A percentile compares a stretch with the other conserved stretches of the same genome.
Conservation (phyloP, 2,329 filamentous ascomycete genomes). For the Alternaria hordeiaustralica region DNA sequence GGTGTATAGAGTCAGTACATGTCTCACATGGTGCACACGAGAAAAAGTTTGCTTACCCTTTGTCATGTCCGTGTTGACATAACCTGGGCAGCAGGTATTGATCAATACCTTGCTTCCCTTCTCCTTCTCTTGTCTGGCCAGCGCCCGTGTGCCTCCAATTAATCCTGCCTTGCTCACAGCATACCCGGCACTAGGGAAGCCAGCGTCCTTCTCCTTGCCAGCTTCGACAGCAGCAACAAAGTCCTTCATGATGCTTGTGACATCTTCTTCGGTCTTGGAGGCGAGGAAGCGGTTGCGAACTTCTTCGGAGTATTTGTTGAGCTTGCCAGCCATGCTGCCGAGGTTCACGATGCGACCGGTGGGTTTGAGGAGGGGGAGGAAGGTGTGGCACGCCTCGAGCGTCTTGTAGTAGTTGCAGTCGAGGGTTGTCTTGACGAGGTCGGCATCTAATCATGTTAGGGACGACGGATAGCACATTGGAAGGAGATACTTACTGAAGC, state of each 20-base stretch:
- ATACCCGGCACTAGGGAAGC: slow-evolving; percentile 60
- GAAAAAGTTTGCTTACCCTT: slow-evolving; percentile 23
- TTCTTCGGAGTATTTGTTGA: slow-evolving; percentile 56
- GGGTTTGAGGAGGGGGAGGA: slow-evolving; percentile 56
- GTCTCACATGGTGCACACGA: not conserved
- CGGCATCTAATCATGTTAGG: slow-evolving; percentile 40
- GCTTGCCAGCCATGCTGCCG: slow-evolving; percentile 53
- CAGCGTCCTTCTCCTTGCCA: slow-evolving; percentile 55
- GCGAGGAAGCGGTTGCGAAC: slow-evolving; percentile 54
- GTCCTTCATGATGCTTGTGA: slow-evolving; percentile 57
- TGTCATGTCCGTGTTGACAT: slow-evolving; percentile 57
- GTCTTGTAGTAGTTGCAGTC: slow-evolving; percentile 62
- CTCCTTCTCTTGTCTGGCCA: slow-evolving; percentile 46
- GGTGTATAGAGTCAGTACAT: not conserved
- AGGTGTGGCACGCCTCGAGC: slow-evolving; percentile 52
- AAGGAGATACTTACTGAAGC: slow-evolving; percentile 47
- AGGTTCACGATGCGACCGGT: slow-evolving; percentile 58
- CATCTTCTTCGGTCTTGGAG: slow-evolving; percentile 51
- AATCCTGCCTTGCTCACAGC: slow-evolving; percentile 56
- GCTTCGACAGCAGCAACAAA: slow-evolving; percentile 56
- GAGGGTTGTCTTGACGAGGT: slow-evolving; percentile 58
- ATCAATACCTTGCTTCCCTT: slow-evolving; percentile 45
- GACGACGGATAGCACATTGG: not conserved
- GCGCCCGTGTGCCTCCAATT: slow-evolving; percentile 50
- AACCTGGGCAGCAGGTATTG: slow-evolving; percentile 54